phyloP scores from a whole-genome alignment of 805 yeast genomes.

The Ogataea paradorogensis region DNA sequence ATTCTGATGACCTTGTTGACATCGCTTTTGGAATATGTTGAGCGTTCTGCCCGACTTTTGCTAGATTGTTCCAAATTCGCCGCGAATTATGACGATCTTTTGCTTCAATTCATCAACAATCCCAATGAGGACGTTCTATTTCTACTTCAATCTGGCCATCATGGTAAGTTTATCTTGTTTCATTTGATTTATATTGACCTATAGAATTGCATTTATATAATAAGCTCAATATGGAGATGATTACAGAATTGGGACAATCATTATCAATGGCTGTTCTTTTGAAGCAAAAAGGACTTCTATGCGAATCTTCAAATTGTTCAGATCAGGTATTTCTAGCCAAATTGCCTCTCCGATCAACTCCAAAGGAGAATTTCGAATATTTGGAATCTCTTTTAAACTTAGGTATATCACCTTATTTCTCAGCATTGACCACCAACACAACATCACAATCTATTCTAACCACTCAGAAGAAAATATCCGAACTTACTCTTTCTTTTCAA shows the following conservation, averaged over 20 bases:
- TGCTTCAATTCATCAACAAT: not conserved
- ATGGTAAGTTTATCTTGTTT: constrained; percentile 2
- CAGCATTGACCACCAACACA: constrained; percentile 35
- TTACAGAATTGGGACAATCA: not conserved
- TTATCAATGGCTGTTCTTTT: constrained; percentile 6
- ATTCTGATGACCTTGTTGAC: too few species aligned
- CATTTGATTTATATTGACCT: not conserved
- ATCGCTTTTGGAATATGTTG: not conserved
- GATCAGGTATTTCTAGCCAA: constrained; percentile 8
- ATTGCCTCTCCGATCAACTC: constrained; percentile 10
- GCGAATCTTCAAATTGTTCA: not conserved
- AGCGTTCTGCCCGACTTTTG: not conserved
- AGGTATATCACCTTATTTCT: constrained; percentile 72
- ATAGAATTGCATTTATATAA: not conserved
- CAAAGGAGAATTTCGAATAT: constrained; percentile 35
- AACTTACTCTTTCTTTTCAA: constrained; percentile 62
- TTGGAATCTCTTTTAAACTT: constrained; percentile 57
- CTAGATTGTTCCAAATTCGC: not conserved
- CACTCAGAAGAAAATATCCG: constrained; percentile 64
- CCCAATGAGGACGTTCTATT: not conserved
- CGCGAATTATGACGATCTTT: not conserved
- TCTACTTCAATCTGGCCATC: not conserved
- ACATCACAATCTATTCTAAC: constrained; percentile 37
- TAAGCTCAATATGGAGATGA: not conserved
- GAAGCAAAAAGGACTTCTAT: constrained; percentile 13